A percentile compares a stretch with the other conserved stretches of the same genome.
Evolutionary conservation across 495 filamentous ascomycete genomes (phyloP).

Genomic region (Echria macrotheca): DNA sequence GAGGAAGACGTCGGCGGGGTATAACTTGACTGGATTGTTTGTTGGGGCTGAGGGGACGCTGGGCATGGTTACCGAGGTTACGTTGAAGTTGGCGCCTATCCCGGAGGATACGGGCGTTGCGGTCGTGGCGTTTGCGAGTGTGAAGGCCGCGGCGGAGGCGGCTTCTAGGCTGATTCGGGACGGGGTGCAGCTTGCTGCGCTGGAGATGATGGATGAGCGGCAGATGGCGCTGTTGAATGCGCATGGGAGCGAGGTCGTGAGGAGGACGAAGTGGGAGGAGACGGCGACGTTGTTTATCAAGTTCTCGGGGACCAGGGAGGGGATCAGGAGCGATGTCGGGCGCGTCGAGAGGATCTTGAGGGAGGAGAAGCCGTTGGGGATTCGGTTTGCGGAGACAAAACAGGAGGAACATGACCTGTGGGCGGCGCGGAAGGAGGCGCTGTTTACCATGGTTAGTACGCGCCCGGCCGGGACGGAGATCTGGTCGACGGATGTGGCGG

Average conservation of each 20-base stretch:
- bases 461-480: constrained; percentile 48
- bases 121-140: constrained; percentile 56
- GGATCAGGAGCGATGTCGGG: constrained; percentile 37
- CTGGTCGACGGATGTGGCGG: constrained; percentile 68
- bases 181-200: constrained; percentile 61
- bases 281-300: constrained; percentile 71
- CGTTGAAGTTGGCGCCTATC: constrained; percentile 60
- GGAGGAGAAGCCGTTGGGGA: constrained; percentile 26
- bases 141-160: constrained; percentile 57
- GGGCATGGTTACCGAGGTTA: constrained; percentile 82
- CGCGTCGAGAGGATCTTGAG: constrained; percentile 37
- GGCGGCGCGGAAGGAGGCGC: constrained; percentile 61
- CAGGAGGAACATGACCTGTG: constrained; percentile 58
- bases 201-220: constrained; percentile 69
- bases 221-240: constrained; percentile 69
- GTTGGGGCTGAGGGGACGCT: constrained; percentile 91
- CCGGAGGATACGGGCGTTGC: constrained; percentile 61
- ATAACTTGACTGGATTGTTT: constrained; percentile 78
- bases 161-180: constrained; percentile 59
- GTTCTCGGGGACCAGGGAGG: constrained; percentile 27
- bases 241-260: constrained; percentile 50
- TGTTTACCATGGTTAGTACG: constrained; percentile 53
- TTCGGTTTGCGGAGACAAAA: constrained; percentile 55
- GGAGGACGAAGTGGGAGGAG: constrained; percentile 49
- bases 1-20: constrained; percentile 69